phyloP scores from a whole-genome alignment of 2,329 filamentous ascomycete genomes.

The Ophiosphaerella narmari region DNA sequence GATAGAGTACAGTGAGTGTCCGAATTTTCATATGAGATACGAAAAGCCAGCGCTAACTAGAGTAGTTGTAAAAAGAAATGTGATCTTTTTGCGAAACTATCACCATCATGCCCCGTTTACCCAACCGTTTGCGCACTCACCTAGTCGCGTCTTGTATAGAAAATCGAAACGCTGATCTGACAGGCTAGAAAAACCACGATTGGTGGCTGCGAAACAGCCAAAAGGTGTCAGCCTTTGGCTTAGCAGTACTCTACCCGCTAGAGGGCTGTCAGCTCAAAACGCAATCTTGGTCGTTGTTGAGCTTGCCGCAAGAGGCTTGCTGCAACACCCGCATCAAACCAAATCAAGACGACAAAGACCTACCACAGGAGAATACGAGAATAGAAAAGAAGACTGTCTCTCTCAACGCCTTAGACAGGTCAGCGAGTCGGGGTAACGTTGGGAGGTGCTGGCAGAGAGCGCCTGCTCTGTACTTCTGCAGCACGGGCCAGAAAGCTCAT shows the following conservation, averaged over 20 bases:
- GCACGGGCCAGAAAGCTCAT: conserved; percentile 28
- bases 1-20: conserved; percentile 20
- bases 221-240: too few relatives aligned
- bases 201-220: too few relatives aligned
- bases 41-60: conserved; percentile 16
- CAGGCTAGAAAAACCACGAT: background rate
- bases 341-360: conserved; percentile 8
- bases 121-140: too few relatives aligned
- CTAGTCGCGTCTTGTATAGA: background rate
- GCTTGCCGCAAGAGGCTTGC: conserved; percentile 11
- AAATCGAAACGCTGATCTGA: conserved; percentile 5
- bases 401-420: too few relatives aligned
- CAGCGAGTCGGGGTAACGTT: background rate
- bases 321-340: conserved; percentile 2
- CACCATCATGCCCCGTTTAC: background rate
- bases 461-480: conserved; percentile 21
- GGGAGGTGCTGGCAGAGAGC: conserved; percentile 1
- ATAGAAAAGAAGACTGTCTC: background rate
- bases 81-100: conserved; percentile 13
- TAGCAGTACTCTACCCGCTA: too few relatives aligned
- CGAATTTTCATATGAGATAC: background rate
- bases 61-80: conserved; percentile 22
- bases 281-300: conserved; percentile 16
- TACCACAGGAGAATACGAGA: background rate
- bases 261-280: conserved; percentile 4